Evolutionary conservation across 768 basidiomycete genomes (phyloP), one percentile per base, ranked within the genome.

Genomic region (Chlorophyllum brunneum): DNA sequence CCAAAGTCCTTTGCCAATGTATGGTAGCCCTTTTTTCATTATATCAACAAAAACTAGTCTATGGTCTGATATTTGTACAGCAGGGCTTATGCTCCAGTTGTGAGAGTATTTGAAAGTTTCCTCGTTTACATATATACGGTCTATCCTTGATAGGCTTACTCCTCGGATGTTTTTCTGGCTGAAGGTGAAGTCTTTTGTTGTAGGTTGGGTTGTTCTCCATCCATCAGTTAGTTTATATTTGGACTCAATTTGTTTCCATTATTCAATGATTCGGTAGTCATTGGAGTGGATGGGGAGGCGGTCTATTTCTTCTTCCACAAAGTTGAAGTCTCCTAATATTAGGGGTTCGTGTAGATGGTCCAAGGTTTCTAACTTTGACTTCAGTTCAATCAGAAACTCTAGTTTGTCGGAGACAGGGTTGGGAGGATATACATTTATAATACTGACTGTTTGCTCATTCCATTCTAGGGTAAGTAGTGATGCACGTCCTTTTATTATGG

Each of bases 321-420:
- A 33, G 52, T 80, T 78, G 37, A 70, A 70, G 51, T 80, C 74
- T 0, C 74, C 74, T 0, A 68, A n/a, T 41, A 79, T 52, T 0
- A 72, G 13, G 20, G 65, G 69, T 27, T 50, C 55, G 10, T 48
- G 44, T 4, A 24, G 22, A 13, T 52, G 38, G 2, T 49, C 30
- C 22, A 40, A 38, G 42, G 30, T 48, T 39, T 2, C 23, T 16
- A 50, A 58, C 18, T 42, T 43, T 3, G 43, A 8, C 2, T 55
- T 9, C 11, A 63, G 47, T 10, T 60, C 5, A 51, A n/a, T n/a
- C n/a, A n/a, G n/a, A n/a, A n/a, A n/a, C n/a, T n/a, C n/a, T n/a
- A n/a, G n/a, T n/a, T n/a, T n/a, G n/a, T n/a, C n/a, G n/a, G n/a
- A n/a, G n/a, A n/a, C n/a, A n/a, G n/a, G n/a, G n/a, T 71, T 72